Percentiles rank a stretch among this genome's conserved stretches.
These are phyloP conservation scores for Pichia terricola DNA, from an alignment of 1,139 yeast species.

Conservation along the genomic window DNA sequence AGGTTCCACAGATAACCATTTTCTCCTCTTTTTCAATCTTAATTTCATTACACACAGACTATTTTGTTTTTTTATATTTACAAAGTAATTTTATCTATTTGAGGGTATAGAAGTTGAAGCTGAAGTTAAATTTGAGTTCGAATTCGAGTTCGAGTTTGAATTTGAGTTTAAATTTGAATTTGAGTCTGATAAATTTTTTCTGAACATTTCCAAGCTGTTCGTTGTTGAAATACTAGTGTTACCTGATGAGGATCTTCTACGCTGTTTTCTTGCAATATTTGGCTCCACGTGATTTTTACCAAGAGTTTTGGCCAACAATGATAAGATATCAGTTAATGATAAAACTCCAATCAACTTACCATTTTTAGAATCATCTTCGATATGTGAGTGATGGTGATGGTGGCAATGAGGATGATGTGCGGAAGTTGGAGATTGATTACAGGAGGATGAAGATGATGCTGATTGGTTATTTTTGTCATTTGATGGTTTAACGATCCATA, in stretches of 20 bases:
- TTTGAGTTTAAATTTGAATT: background rate
- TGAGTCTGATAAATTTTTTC: constrained; percentile 22
- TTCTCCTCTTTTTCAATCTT: too few species aligned
- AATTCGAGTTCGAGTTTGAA: too few species aligned
- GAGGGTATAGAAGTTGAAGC: background rate
- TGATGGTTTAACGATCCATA: constrained; percentile 76
- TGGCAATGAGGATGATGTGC: constrained; percentile 6
- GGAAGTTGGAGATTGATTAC: constrained; percentile 1
- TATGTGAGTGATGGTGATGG: constrained; percentile 6
- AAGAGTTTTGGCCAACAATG: constrained; percentile 64
- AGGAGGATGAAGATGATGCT: constrained; percentile 3
- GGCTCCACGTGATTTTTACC: constrained; percentile 66
- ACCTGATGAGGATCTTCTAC: constrained; percentile 54
- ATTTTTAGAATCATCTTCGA: constrained; percentile 29
- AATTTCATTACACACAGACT: too few species aligned
- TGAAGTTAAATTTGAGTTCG: background rate
- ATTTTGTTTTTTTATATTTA: too few species aligned
- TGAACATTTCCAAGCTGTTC: constrained; percentile 26
- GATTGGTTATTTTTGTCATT: constrained; percentile 7
- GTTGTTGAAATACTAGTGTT: constrained; percentile 24
- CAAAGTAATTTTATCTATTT: background rate
- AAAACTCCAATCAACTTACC: constrained; percentile 86
- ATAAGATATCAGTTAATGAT: constrained; percentile 80
- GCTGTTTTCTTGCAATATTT: constrained; percentile 72
- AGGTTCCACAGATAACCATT: too few species aligned